Base-by-base conservation (phyloP, 1,139 yeast species). In the Blastobotrys illinoisensis region DNA sequence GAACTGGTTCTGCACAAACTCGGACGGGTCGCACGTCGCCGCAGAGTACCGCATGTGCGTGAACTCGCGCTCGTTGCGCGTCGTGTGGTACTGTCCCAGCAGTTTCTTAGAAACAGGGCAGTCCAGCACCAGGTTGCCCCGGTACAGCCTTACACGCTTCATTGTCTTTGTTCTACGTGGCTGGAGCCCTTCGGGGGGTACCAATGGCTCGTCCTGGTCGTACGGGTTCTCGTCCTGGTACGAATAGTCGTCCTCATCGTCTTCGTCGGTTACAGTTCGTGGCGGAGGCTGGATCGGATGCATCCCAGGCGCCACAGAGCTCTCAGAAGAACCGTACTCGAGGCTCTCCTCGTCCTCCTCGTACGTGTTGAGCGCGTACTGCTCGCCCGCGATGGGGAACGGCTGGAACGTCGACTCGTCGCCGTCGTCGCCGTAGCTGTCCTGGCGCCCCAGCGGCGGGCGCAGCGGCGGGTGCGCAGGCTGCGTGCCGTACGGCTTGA, bases 21-120 rank as follows among this genome's bases (percentile, higher is more conserved):
- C 81, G 6, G 81, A 76, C 0, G 95, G 93, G 53, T 88, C 89
- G 66, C 90, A 83, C 1, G 95, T 87, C 48, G 86, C 88, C 0
- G 91, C 95, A 32, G 88, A 83, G 71, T 87, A 87, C 60, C 95
- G 75, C 86, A 87, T 81, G 60, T 82, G 84, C 7, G 86, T 74
- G 75, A 86, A 86, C 70, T 87, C 95, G 55, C 89, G 75, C 50
- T 77, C 82, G 11, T 77, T 74, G 58, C 79, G 73, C 18, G 54
- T 52, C 50, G 72, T 73, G 5, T 70, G 65, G 64, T 81, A 82
- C 52, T 82, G 82, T 52, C 75, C 77, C 46, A 84, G 71, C 48
- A 86, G 75, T 45, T 82, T 75, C 52, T 77, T 74, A 1, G 90
- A 85, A 3, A 85, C 88, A 1, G 93, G 95, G 61, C 91, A 87